Base-by-base conservation (phyloP, 192 early-diverging fungal genomes). In the Umbelopsis sp. region DNA sequence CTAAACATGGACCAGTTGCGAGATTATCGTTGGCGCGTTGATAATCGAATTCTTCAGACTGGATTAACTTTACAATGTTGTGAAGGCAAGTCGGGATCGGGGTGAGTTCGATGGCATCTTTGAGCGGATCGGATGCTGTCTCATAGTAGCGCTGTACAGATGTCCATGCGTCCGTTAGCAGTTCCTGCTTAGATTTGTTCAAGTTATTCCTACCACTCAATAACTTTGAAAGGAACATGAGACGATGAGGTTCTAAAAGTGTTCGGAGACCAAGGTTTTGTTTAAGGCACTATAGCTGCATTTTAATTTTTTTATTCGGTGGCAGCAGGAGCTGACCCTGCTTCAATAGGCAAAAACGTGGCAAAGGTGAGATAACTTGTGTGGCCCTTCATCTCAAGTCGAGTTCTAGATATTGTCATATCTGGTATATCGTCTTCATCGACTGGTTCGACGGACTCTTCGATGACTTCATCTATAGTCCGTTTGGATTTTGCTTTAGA, bases 321-420 rank as follows among this genome's bases (percentile, higher is more conserved):
- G 56, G 56, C 56, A 62, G 56, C 38, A 41, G 38, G 52, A 26
- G 52, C 56, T 62, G 24, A 14, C 56, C 26, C 56, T 31, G 56
- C 56, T 26, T 62, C 56, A 62, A 62, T 12, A 29, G 91, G 91
- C 32, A 93, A 80, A 71, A 93, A 84, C 0, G 90, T 92, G 4
- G 95, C 96, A 91, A 98, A 98, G 17, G 95, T 93, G 73, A 98
- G 82, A 73, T 94, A 98, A 41, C 95, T 97, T 1, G 97, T 98
- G 77, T 98, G 97, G 5, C 97, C 97, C 34, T 90, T 87, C 68
- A 84, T 80, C 53, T 84, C 89, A 1, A 54, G 69, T 3, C 83
- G 73, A 8, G 88, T 85, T 65, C 89, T 93, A 3, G 92, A 86
- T 12, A 92, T 83, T 31, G 87, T 65, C 29, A 90, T 69, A n/a